Base-by-base conservation (phyloP, 2,329 filamentous ascomycete species). In the Truncatella angustata region DNA sequence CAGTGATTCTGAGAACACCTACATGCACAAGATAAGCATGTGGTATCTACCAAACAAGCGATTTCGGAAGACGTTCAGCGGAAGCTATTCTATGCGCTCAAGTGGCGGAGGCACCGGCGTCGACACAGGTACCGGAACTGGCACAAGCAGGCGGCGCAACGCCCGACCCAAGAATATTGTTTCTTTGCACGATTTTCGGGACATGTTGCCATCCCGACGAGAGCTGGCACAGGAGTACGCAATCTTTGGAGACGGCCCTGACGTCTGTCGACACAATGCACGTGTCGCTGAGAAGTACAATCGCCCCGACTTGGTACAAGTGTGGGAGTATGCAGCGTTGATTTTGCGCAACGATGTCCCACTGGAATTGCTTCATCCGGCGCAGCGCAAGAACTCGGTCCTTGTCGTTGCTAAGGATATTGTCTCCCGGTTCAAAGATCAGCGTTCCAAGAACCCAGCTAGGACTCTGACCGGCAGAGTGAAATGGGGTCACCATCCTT, bases 211-310 rank as follows among this genome's bases (percentile, higher is more conserved):
- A 0, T 88, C 90, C 3, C 94, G 91, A 66, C 80, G 80, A 54
- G 79, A 84, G 50, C 80, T 97, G 55, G 94, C 91, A 2, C 75
- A 84, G 52, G 82, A 88, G 58, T 99, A 97, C 69, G 81, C 80
- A 21, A 88, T 97, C 12, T 92, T 94, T 66, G 91, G 91, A 3
- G 85, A 91, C 55, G 87, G 88, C 1, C 81, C 85, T n/a, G 81
- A 87, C 34, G 84, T 96, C 3, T 97, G 93, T 68, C 77, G 82
- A 40, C 87, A 95, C 62, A 99, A 99, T 67, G 90, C 91, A 7
- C 72, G 73, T 1, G 84, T 95, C 42, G 92, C 93, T 7, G 79
- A 84, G 58, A 85, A 83, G 56, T 79, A 87, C 59, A 89, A 87
- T 4, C 81, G 84, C 56, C 68, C 76, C 12, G 90, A 96, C 57